Percentiles rank a stretch among this genome's conserved stretches.
These are phyloP conservation scores for Arabidopsis hybrid DNA, from an alignment of 441 rosid genomes.

Conservation along the genomic window DNA sequence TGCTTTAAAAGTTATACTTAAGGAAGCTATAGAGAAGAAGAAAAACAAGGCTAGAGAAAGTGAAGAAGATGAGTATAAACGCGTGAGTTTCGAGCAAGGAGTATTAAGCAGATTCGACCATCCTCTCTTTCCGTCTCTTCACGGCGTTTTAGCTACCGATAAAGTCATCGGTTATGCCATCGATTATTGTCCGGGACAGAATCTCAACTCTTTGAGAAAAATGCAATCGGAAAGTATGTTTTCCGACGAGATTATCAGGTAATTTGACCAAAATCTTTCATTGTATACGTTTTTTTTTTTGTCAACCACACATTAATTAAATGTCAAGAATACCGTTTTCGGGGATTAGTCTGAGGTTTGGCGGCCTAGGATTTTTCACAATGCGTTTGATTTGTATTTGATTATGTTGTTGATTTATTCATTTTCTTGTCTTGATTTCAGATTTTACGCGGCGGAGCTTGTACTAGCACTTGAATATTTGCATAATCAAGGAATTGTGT, in stretches of 20 bases:
- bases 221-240: conserved; percentile 79
- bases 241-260: conserved; percentile 58
- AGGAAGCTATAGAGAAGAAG: conserved; percentile 64
- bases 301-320: too few species aligned
- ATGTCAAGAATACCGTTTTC: too few species aligned
- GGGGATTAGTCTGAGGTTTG: too few species aligned
- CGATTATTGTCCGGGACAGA: conserved; percentile 81
- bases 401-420: not conserved
- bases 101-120: conserved; percentile 61
- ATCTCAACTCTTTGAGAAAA: conserved; percentile 59
- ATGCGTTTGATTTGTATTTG: not conserved
- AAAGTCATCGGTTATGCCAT: conserved; percentile 76
- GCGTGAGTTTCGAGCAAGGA: conserved; percentile 65
- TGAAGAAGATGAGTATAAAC: conserved; percentile 34
- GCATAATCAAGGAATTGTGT: conserved; percentile 58
- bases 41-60: not conserved
- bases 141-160: conserved; percentile 64
- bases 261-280: not conserved
- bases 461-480: conserved; percentile 61
- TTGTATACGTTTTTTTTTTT: too few species aligned
- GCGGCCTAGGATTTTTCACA: not conserved
- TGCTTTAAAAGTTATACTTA: conserved; percentile 72
- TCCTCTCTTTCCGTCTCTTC: conserved; percentile 72
- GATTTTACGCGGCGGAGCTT: conserved; percentile 76
- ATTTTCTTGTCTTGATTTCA: conserved; percentile 12